A percentile compares a stretch with the other conserved stretches of the same genome.
Evolutionary conservation across 148 eudicot genomes (phyloP).

Genomic region (Diospyros lotus): DNA sequence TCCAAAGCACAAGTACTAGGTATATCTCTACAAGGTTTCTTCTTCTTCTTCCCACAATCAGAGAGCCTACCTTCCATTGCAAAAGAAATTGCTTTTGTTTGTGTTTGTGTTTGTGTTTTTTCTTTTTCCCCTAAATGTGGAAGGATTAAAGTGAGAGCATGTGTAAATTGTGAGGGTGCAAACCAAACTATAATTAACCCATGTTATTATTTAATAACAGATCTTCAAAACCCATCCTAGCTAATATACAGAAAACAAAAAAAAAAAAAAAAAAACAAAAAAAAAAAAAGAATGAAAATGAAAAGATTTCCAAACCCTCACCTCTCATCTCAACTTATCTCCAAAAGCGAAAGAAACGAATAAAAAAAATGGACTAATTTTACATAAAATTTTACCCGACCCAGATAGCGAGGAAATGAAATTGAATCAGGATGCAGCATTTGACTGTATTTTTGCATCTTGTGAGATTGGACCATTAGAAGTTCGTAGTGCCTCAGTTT

Average conservation of each 20-base stretch:
- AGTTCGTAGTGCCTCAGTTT: not conserved
- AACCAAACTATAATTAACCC: no score
- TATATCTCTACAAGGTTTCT: no score
- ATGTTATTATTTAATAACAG: not conserved
- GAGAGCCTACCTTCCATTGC: no score
- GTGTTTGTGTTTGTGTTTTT: no score
- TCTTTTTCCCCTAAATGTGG: no score
- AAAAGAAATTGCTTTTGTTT: no score
- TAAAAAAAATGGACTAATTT: slow-evolving; percentile 10
- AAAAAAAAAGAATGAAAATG: not conserved
- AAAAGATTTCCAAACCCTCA: not conserved
- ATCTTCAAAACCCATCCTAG: not conserved
- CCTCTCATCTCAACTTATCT: not conserved
- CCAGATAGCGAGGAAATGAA: not conserved
- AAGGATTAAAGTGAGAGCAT: no score
- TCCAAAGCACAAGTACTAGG: no score
- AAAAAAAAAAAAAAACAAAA: not conserved
- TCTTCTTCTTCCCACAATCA: no score
- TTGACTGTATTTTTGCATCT: not conserved
- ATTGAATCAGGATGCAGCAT: not conserved
- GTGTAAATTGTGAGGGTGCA: no score
- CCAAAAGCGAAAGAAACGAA: slow-evolving; percentile 4
- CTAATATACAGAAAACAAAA: not conserved
- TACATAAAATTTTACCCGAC: slow-evolving; percentile 8
- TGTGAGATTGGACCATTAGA: slow-evolving; percentile 13